Evolutionary conservation across 2,329 filamentous ascomycete genomes (phyloP).

Genomic region (Fusarium albidum): DNA sequence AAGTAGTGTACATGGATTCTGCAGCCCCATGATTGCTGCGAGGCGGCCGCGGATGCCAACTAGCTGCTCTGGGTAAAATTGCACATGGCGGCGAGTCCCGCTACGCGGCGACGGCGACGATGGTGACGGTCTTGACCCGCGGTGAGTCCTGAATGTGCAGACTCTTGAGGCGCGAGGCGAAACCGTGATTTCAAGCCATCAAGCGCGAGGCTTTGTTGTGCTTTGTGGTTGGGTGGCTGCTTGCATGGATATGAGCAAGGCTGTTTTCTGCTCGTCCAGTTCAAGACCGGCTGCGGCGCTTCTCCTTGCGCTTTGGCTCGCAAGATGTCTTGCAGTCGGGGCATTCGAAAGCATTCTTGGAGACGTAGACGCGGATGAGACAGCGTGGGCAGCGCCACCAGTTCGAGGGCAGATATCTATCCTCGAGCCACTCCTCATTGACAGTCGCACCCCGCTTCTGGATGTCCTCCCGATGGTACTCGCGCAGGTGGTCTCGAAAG

Average conservation of each 20-base stretch:
- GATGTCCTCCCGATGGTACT: constrained; percentile 64
- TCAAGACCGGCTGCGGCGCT: constrained; percentile 40
- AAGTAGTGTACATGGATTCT: constrained; percentile 17
- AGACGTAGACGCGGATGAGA: constrained; percentile 54
- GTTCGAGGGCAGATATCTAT: constrained; percentile 47
- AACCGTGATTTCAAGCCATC: constrained; percentile 18
- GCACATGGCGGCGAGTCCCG: not conserved
- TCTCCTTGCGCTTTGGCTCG: constrained; percentile 53
- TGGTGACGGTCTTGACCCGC: not conserved
- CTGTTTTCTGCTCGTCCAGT: constrained; percentile 12
- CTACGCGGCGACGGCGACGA: not conserved
- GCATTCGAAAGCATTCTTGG: constrained; percentile 54
- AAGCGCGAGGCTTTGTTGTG: constrained; percentile 15
- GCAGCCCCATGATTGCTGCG: constrained; percentile 16
- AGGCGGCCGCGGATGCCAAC: constrained; percentile 7
- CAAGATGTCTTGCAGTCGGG: constrained; percentile 55
- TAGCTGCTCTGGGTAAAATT: constrained; percentile 10
- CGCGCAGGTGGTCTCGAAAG: constrained; percentile 64
- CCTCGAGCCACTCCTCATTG: constrained; percentile 49
- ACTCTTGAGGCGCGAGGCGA: constrained; percentile 8
- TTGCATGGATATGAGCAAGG: constrained; percentile 5
- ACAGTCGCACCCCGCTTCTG: constrained; percentile 53
- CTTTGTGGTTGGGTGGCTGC: constrained; percentile 18
- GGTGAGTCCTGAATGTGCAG: not conserved
- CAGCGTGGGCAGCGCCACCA: constrained; percentile 67